Conservation (phyloP, 495 filamentous ascomycete species). For the Opeltia flavorubescens region DNA sequence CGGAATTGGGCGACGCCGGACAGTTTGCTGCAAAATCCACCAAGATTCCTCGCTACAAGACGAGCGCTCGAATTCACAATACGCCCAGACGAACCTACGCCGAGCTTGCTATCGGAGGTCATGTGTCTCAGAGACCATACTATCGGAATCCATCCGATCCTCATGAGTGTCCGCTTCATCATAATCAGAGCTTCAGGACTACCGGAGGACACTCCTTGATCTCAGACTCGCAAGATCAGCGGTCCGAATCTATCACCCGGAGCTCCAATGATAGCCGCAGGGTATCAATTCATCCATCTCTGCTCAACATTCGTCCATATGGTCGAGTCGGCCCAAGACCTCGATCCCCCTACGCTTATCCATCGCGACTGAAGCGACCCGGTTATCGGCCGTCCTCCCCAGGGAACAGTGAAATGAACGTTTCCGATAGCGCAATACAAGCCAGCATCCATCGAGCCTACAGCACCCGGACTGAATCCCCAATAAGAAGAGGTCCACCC, state of each 20-base stretch:
- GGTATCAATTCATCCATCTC: slow-evolving; percentile 38
- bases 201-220: slow-evolving; percentile 22
- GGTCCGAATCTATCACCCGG: slow-evolving; percentile 44
- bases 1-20: slow-evolving; percentile 54
- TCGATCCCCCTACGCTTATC: slow-evolving; percentile 49
- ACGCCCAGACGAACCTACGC: slow-evolving; percentile 5
- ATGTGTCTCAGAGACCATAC: slow-evolving; percentile 19
- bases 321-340: slow-evolving; percentile 33
- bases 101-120: background rate
- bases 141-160: slow-evolving; percentile 4
- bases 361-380: slow-evolving; percentile 48
- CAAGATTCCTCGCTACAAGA: slow-evolving; percentile 12
- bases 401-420: slow-evolving; percentile 27
- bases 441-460: slow-evolving; percentile 3
- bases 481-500: slow-evolving; percentile 5
- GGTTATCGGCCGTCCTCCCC: slow-evolving; percentile 51
- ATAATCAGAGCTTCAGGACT: slow-evolving; percentile 29
- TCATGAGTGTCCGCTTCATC: slow-evolving; percentile 26
- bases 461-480: slow-evolving; percentile 10
- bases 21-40: slow-evolving; percentile 41
- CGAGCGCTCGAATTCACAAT: slow-evolving; percentile 4
- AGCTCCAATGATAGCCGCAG: slow-evolving; percentile 33
- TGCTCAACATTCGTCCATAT: slow-evolving; percentile 34
- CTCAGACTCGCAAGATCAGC: slow-evolving; percentile 24
- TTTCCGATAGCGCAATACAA: background rate